Base-by-base conservation (phyloP, 2,329 filamentous ascomycete species). In the Pseudogymnoascus sp. region DNA sequence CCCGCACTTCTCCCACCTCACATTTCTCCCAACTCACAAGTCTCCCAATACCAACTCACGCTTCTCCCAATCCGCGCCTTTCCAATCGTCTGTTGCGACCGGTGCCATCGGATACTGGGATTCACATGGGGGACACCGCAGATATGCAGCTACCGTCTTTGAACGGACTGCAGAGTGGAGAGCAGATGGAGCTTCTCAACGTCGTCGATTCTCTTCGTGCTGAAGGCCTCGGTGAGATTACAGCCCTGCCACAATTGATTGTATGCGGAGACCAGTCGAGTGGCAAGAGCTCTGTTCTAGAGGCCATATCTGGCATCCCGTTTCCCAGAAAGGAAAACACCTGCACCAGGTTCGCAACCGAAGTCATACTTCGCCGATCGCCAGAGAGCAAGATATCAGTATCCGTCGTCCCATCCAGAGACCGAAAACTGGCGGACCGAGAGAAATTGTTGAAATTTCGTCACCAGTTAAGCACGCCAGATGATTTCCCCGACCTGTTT, bases 121-220 rank as follows among this genome's bases (percentile, higher is more conserved):
- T 22, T 22, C 20, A 22, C 20, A 22, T 65, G 64, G 38, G 36
- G 6, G 47, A 61, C 8, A 25, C 62, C 9, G 50, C 22, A 20
- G 47, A 60, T 37, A 39, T 65, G 25, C 37, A 39, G 11, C 39
- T 66, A 7, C 63, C 63, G 14, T 63, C 62, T 12, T 30, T 65
- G 54, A 60, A 65, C 36, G 43, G 22, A 18, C 58, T 68, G 3
- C 65, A 63, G 30, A 62, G 63, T 6, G 72, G 76, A 61, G 81
- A 85, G 68, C 81, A 84, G 72, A 76, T 78, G 18, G 78, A 78
- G 37, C 76, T 85, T 38, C 74, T 85, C 54, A 79, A 86, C 65
- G 76, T 82, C 60, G 77, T 84, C 60, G 80, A 83, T 67, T 80
- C 78, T 60, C 76, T 84, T 22, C 79, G 79, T 18, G 61, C 61